Evolutionary conservation across 2,329 filamentous ascomycete genomes (phyloP).

Genomic region (Talaromyces verruculosus): DNA sequence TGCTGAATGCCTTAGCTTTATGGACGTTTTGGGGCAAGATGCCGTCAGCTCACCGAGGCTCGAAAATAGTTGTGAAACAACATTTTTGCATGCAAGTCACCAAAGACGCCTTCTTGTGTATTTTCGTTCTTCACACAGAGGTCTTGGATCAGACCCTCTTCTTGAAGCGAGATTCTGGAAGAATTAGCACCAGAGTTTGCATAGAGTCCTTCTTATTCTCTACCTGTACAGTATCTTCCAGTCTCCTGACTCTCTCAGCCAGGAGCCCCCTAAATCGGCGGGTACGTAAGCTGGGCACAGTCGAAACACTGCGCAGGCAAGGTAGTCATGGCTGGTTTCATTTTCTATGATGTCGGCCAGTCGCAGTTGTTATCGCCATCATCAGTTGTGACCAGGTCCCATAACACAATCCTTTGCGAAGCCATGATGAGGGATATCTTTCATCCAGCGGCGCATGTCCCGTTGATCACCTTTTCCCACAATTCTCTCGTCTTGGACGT

Average conservation of each 20-base stretch:
- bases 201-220: not conserved
- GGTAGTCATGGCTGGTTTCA: not conserved
- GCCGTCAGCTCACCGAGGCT: not conserved
- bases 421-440: not conserved
- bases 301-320: not conserved
- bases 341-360: not conserved
- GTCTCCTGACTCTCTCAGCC: not conserved
- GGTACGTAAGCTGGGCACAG: not conserved
- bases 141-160: not conserved
- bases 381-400: not conserved
- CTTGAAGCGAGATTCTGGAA: not conserved
- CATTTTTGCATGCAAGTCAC: not conserved
- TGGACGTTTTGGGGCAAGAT: too few species aligned
- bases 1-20: too few species aligned
- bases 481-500: not conserved
- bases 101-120: not conserved
- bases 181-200: not conserved
- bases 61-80: not conserved
- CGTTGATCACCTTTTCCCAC: not conserved
- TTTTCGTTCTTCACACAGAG: not conserved
- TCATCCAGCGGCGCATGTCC: not conserved
- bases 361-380: not conserved
- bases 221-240: not conserved
- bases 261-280: not conserved
- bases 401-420: not conserved